These are phyloP conservation scores for Phoenix roebelenii DNA, from an alignment of 176 grass and related monocot genomes.

Conservation along the genomic window DNA sequence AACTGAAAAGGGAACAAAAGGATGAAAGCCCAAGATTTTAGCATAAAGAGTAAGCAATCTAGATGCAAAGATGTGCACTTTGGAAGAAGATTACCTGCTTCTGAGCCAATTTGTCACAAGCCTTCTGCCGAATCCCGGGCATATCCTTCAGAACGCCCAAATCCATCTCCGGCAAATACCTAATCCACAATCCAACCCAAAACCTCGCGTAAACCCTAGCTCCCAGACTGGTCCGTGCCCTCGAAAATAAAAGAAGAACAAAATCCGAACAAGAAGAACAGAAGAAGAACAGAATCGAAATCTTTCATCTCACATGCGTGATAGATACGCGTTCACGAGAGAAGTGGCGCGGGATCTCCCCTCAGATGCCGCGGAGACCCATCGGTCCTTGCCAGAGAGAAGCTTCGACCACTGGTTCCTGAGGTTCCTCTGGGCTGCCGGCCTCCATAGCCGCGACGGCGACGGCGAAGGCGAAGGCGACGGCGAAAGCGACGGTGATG, in stretches of 20 bases:
- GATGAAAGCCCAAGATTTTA: too few species aligned
- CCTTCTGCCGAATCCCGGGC: conserved; percentile 51
- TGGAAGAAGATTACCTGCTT: conserved; percentile 43
- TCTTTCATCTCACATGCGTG: conserved; percentile 25
- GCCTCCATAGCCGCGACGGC: conserved; percentile 46
- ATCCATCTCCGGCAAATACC: conserved; percentile 48
- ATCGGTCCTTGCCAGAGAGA: conserved; percentile 30
- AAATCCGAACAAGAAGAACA: too few species aligned
- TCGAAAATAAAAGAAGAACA: too few species aligned
- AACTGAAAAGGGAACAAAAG: too few species aligned
- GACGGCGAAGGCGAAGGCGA: conserved; percentile 23
- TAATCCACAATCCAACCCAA: conserved; percentile 18
- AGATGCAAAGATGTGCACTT: background rate
- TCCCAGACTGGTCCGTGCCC: background rate
- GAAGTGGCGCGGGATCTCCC: conserved; percentile 37
- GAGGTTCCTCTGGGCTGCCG: conserved; percentile 55
- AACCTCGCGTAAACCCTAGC: conserved; percentile 9
- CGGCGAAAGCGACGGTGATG: conserved; percentile 6
- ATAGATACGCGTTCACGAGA: conserved; percentile 48
- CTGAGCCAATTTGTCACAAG: conserved; percentile 44
- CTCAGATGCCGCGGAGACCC: conserved; percentile 26
- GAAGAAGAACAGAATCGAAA: too few species aligned
- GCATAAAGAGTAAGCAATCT: too few species aligned
- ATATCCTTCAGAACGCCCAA: conserved; percentile 74
- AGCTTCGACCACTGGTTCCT: conserved; percentile 78